phyloP scores from a whole-genome alignment of 306 rosid species.

The Datisca glomerata region DNA sequence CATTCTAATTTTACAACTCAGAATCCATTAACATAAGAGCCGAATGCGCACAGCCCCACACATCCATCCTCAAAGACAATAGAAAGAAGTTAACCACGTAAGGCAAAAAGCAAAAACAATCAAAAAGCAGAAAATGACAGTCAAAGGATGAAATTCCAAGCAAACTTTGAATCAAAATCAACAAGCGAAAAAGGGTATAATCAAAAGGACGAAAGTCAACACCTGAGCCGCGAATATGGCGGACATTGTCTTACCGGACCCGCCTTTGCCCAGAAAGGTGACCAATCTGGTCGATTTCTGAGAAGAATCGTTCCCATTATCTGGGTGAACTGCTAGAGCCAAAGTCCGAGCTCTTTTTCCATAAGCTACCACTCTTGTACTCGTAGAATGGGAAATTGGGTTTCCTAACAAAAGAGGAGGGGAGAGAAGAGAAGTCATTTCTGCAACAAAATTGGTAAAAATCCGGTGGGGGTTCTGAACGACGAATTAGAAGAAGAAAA shows the following conservation, averaged over 20 bases:
- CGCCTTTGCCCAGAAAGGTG: conserved; percentile 94
- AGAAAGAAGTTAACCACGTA: no score
- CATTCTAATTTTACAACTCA: no score
- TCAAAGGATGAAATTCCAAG: no score
- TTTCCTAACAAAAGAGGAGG: conserved; percentile 1
- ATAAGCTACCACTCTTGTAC: not conserved
- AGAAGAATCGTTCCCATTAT: conserved; percentile 15
- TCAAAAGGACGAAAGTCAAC: not conserved
- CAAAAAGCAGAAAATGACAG: no score
- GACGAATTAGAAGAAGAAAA: no score
- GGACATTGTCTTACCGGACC: conserved; percentile 85
- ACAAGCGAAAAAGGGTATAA: no score
- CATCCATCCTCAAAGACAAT: no score
- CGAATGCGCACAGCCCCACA: no score
- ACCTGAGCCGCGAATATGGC: conserved; percentile 94
- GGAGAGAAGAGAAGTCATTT: conserved; percentile 9
- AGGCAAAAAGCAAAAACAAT: no score
- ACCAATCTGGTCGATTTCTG: conserved; percentile 37
- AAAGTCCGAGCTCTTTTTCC: conserved; percentile 5
- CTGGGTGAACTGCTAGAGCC: conserved; percentile 24
- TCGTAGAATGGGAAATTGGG: conserved; percentile 1
- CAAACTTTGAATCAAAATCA: no score
- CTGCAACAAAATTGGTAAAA: not conserved
- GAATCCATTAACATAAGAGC: no score
- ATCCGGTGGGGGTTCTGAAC: no score